These are phyloP conservation scores for Ustilago xerochloae DNA, from an alignment of 1,284 basidiomycete genomes.

Conservation along the genomic window DNA sequence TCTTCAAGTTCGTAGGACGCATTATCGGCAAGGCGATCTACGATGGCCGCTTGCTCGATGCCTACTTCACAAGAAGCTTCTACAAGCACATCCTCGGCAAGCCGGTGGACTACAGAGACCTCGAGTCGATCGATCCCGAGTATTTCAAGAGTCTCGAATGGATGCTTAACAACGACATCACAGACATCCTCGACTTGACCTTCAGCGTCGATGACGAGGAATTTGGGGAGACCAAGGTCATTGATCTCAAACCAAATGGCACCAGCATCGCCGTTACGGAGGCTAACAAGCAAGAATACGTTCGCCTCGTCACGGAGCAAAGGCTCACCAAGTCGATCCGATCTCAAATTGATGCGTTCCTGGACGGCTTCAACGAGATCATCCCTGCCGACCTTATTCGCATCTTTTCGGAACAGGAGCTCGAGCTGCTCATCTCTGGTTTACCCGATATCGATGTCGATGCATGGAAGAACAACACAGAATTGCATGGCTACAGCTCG, in stretches of 20 bases:
- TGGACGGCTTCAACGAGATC: conserved; percentile 94
- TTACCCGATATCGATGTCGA: conserved; percentile 99
- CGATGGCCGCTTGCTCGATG: conserved; percentile 93
- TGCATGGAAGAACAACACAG: conserved; percentile 95
- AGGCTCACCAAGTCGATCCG: conserved; percentile 89
- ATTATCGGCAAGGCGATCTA: conserved; percentile 95
- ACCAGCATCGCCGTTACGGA: conserved; percentile 70
- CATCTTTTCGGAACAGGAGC: conserved; percentile 94
- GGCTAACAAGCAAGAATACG: conserved; percentile 96
- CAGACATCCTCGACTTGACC: conserved; percentile 79
- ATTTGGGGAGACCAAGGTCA: conserved; percentile 64
- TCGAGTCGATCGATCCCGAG: conserved; percentile 70
- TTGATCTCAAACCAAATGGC: conserved; percentile 65
- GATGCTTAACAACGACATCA: conserved; percentile 73
- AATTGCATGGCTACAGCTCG: conserved; percentile 81
- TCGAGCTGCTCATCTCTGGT: conserved; percentile 96
- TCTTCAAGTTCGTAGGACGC: conserved; percentile 98
- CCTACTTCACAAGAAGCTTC: conserved; percentile 83
- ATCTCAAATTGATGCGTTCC: conserved; percentile 77
- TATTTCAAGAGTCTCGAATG: conserved; percentile 82
- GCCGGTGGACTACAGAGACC: conserved; percentile 64
- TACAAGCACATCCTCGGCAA: conserved; percentile 67
- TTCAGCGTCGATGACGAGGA: conserved; percentile 93
- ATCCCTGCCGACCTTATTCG: conserved; percentile 75
- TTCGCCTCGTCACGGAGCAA: conserved; percentile 89